phyloP scores from a whole-genome alignment of 2,329 filamentous ascomycete genomes.

The Aaosphaeria arxii region DNA sequence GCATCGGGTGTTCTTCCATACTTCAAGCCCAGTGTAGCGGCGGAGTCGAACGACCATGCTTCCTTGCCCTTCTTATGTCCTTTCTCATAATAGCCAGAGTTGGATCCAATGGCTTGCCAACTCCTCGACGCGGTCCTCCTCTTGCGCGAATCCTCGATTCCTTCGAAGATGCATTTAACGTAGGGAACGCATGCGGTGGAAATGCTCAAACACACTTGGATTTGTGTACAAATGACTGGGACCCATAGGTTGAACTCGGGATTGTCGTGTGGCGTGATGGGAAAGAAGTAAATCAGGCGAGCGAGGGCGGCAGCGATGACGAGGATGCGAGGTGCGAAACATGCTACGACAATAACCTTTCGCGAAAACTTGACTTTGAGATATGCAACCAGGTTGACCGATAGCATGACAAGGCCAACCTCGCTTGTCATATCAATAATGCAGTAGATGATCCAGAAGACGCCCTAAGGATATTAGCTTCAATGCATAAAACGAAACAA shows the following conservation, averaged over 20 bases:
- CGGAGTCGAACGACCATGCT: conserved; percentile 10
- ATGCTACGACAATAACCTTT: conserved; percentile 28
- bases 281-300: conserved; percentile 29
- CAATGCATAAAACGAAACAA: conserved; percentile 1
- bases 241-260: conserved; percentile 27
- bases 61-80: conserved; percentile 10
- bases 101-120: neutral
- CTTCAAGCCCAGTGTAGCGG: conserved; percentile 3
- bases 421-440: conserved; percentile 31
- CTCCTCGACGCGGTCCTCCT: conserved; percentile 5
- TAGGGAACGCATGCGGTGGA: conserved; percentile 33
- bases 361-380: conserved; percentile 17
- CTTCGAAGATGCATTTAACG: conserved; percentile 27
- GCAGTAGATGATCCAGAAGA: conserved; percentile 34
- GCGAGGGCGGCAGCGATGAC: conserved; percentile 23
- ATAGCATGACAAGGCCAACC: conserved; percentile 27
- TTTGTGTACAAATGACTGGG: conserved; percentile 22
- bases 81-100: neutral
- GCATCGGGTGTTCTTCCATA: conserved; percentile 15
- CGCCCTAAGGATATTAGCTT: conserved; percentile 19
- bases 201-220: conserved; percentile 26
- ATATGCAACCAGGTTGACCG: conserved; percentile 27
- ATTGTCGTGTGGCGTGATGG: conserved; percentile 21
- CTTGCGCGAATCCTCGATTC: conserved; percentile 14
- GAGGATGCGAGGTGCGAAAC: conserved; percentile 28